Percentiles rank a stretch among this genome's conserved stretches.
Conservation (phyloP, 2,329 filamentous ascomycete species). For the Ceratocystis alfenasii region DNA sequence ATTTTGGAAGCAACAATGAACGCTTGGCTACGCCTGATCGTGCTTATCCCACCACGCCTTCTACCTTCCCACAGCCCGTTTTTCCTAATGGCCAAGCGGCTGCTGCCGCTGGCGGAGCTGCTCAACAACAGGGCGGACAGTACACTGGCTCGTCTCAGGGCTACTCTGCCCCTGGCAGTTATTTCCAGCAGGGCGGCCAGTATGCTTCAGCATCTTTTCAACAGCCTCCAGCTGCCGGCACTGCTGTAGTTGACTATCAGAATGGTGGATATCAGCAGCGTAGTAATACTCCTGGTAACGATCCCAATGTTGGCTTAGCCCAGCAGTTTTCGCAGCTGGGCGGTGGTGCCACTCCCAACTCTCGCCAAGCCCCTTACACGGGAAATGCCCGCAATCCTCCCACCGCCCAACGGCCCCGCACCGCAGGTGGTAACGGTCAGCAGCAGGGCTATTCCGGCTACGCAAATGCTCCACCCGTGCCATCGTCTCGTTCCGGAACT, state of each 20-base stretch:
- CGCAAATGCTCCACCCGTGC: constrained; percentile 53
- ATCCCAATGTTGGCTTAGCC: constrained; percentile 80
- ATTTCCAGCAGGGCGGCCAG: constrained; percentile 35
- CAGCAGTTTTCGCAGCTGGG: constrained; percentile 92
- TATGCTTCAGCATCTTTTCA: constrained; percentile 30
- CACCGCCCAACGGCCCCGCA: constrained; percentile 63
- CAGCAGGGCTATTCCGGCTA: constrained; percentile 54
- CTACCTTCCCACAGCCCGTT: constrained; percentile 90
- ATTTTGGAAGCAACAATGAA: constrained; percentile 54
- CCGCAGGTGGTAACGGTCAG: constrained; percentile 58
- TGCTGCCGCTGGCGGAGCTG: constrained; percentile 17
- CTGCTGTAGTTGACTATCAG: constrained; percentile 39
- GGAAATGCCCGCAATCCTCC: constrained; percentile 57
- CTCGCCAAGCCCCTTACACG: constrained; percentile 42
- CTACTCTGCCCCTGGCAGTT: constrained; percentile 31
- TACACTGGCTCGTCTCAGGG: constrained; percentile 26
- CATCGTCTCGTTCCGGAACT: constrained; percentile 42
- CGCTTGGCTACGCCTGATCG: constrained; percentile 50
- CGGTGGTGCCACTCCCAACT: constrained; percentile 46
- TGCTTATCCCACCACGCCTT: constrained; percentile 77
- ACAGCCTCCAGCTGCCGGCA: constrained; percentile 30
- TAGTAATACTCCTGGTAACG: constrained; percentile 53
- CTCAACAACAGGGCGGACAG: constrained; percentile 28
- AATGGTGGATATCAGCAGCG: constrained; percentile 38
- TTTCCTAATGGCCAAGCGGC: constrained; percentile 38